A percentile compares a stretch with the other conserved stretches of the same genome.
Evolutionary conservation across 164 flowering plant genomes (phyloP).

Genomic region (Cinnamomum micranthum): DNA sequence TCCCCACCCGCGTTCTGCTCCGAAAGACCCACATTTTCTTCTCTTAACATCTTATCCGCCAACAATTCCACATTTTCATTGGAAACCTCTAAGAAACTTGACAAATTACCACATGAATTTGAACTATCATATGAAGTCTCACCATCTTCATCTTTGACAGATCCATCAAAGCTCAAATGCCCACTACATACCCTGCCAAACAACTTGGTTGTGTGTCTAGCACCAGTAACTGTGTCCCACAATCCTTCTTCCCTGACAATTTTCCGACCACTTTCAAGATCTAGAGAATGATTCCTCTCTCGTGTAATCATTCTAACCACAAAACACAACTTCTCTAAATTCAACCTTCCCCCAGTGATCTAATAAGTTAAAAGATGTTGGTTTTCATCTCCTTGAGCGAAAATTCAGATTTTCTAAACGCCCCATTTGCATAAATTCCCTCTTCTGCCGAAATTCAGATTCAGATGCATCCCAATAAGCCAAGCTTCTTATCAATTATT

Average conservation of each 20-base stretch:
- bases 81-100: conserved; percentile 13
- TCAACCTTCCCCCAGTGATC: neutral
- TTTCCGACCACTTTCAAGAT: conserved; percentile 51
- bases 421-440: neutral
- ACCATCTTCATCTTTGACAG: conserved; percentile 28
- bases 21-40: neutral
- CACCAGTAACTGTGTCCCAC: conserved; percentile 10
- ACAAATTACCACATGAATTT: conserved; percentile 10
- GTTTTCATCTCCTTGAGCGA: neutral
- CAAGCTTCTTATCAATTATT: neutral
- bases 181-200: conserved; percentile 17
- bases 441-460: neutral
- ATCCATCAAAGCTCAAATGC: conserved; percentile 23
- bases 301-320: conserved; percentile 34
- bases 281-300: conserved; percentile 33
- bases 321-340: neutral
- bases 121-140: no score
- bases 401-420: neutral
- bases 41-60: conserved; percentile 7
- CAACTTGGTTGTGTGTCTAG: conserved; percentile 15
- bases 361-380: neutral
- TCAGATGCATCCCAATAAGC: neutral
- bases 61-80: conserved; percentile 19
- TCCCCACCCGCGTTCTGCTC: conserved; percentile 23
- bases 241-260: conserved; percentile 27